A percentile compares a stretch with the other conserved stretches of the same genome.
Conservation (phyloP, 345 rosid species). For the Acer yangbiense region DNA sequence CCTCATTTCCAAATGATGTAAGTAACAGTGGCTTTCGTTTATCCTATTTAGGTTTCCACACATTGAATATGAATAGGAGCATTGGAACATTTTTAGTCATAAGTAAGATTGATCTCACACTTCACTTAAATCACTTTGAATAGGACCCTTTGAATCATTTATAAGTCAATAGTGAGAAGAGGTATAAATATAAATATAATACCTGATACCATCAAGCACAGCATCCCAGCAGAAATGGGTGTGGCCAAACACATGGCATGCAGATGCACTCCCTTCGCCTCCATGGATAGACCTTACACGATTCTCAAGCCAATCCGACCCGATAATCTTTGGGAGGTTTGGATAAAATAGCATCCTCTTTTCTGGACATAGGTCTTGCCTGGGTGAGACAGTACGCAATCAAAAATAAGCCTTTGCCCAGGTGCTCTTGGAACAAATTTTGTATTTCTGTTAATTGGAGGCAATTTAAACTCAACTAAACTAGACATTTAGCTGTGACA, state of each 20-base stretch:
- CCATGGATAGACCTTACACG: conserved; percentile 60
- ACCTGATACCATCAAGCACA: conserved; percentile 65
- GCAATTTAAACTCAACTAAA: neutral
- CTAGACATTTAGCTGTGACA: neutral
- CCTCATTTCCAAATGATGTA: no score
- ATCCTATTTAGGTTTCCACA: no score
- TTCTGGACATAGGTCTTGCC: conserved; percentile 79
- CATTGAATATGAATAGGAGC: no score
- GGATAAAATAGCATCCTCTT: conserved; percentile 73
- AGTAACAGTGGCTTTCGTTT: no score
- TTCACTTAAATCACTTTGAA: no score
- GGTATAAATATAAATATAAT: neutral
- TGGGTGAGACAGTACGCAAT: conserved; percentile 20
- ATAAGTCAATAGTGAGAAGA: neutral
- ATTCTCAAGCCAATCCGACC: conserved; percentile 64
- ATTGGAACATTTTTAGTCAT: no score
- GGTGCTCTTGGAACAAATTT: neutral
- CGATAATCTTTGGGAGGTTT: conserved; percentile 65
- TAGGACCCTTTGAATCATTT: no score
- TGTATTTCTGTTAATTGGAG: neutral
- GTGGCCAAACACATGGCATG: conserved; percentile 72
- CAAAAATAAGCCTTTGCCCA: neutral
- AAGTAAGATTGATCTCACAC: no score
- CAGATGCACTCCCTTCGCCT: conserved; percentile 29
- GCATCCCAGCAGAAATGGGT: conserved; percentile 84